These are phyloP conservation scores for Solanum stenotomum DNA, from an alignment of 257 asterid species.

Conservation along the genomic window DNA sequence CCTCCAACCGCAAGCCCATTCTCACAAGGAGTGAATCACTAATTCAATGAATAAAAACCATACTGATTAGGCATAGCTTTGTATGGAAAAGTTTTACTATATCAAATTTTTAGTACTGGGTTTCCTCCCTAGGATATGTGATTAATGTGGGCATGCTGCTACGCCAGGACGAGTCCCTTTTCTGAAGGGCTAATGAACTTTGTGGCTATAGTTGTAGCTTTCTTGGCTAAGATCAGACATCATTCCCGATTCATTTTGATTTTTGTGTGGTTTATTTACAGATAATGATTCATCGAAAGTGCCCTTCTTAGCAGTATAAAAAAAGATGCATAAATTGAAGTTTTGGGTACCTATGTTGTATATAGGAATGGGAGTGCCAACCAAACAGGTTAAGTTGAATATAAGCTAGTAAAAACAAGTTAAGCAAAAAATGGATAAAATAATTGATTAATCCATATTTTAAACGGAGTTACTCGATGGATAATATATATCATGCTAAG, in stretches of 20 bases:
- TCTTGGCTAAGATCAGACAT: background rate
- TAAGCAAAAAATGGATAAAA: background rate
- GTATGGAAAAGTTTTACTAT: background rate
- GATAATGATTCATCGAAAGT: background rate
- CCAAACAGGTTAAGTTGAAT: no score
- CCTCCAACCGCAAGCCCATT: slow-evolving; percentile 37
- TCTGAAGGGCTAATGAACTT: background rate
- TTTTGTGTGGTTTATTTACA: background rate
- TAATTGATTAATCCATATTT: background rate
- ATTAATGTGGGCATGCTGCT: background rate
- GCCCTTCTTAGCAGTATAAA: background rate
- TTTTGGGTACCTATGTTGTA: no score
- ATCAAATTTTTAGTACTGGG: background rate
- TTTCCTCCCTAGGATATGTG: background rate
- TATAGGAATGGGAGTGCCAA: no score
- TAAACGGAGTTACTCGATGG: background rate
- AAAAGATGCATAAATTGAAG: no score
- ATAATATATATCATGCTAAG: background rate
- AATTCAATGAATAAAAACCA: background rate
- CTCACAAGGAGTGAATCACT: slow-evolving; percentile 30
- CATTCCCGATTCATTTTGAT: background rate
- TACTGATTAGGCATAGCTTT: background rate
- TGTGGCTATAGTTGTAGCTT: background rate
- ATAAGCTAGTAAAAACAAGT: no score
- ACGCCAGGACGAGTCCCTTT: background rate